Evolutionary conservation across 176 grass and related monocot genomes (phyloP).

Genomic region (Canna indica): DNA sequence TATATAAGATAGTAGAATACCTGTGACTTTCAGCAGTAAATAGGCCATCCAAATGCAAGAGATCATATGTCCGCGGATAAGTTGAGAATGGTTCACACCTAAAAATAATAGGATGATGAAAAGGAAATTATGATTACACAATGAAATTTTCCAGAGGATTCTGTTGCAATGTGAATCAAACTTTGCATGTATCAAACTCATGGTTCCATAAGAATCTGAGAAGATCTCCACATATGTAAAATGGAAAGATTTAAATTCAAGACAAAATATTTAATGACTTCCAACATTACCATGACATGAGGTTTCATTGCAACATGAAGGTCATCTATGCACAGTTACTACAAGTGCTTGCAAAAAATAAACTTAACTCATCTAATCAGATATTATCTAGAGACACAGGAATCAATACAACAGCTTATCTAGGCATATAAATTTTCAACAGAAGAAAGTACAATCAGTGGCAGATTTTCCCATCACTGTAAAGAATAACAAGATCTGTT

Average conservation of each 20-base stretch:
- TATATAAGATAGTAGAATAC: constrained; percentile 15
- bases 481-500: not conserved
- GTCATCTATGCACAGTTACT: not conserved
- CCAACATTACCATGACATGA: too few species aligned
- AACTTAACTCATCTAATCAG: too few species aligned
- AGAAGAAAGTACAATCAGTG: not conserved
- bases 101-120: not conserved
- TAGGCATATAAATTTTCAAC: not conserved
- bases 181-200: not conserved
- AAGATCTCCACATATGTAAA: not conserved
- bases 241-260: not conserved
- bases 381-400: too few species aligned
- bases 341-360: not conserved
- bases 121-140: not conserved
- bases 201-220: not conserved
- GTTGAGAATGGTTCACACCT: constrained; percentile 97
- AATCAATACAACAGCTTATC: not conserved
- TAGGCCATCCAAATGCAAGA: constrained; percentile 73
- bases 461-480: not conserved
- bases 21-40: constrained; percentile 82
- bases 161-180: not conserved
- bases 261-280: too few species aligned
- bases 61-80: constrained; percentile 84
- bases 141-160: not conserved
- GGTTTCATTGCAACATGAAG: too few species aligned